These are phyloP conservation scores for Cladophialophora immunda DNA, from an alignment of 2,329 filamentous ascomycete species.

Conservation along the genomic window DNA sequence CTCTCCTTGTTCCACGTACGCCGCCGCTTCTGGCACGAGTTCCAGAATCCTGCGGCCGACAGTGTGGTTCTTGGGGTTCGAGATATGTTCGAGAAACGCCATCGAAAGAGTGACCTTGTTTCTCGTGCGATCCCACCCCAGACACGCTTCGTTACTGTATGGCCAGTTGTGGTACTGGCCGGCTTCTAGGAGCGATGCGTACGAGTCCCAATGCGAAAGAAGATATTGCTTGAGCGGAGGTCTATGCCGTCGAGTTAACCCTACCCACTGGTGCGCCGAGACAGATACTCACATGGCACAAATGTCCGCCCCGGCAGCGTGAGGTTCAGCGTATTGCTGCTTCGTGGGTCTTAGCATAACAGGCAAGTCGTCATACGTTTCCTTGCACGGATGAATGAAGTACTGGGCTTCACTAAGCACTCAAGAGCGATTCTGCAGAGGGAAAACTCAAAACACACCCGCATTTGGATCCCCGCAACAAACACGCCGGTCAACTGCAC, in stretches of 20 bases:
- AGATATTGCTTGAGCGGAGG: not conserved
- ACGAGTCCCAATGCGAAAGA: conserved; percentile 1
- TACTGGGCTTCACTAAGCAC: not conserved
- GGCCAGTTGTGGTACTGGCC: not conserved
- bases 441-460: not conserved
- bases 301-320: not conserved
- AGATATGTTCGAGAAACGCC: not conserved
- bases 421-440: not conserved
- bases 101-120: not conserved
- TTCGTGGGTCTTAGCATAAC: conserved; percentile 1
- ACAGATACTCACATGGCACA: conserved; percentile 4
- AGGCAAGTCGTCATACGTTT: conserved; percentile 3
- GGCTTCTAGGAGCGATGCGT: not conserved
- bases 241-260: not conserved
- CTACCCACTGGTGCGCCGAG: not conserved
- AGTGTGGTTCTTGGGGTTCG: not conserved
- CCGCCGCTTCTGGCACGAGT: not conserved
- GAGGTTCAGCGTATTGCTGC: not conserved
- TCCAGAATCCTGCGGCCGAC: not conserved
- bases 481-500: not conserved
- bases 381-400: conserved; percentile 4
- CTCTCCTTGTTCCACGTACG: not conserved
- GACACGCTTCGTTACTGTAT: conserved; percentile 1
- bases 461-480: conserved; percentile 1
- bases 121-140: not conserved